Conservation (phyloP, 495 filamentous ascomycete species). For the Amorphotheca resinae region DNA sequence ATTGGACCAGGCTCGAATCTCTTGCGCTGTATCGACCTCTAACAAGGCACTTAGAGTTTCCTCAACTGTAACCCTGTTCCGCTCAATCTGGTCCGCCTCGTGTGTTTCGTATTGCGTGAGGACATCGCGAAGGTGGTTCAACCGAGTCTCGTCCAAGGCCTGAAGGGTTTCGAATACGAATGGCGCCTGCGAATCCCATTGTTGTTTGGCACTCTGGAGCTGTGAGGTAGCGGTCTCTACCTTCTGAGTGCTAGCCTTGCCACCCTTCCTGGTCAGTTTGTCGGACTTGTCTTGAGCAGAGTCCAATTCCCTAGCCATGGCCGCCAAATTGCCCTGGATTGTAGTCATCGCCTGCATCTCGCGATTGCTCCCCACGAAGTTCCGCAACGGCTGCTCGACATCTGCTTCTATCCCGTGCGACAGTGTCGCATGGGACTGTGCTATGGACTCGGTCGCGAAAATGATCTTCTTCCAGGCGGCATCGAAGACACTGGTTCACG, state of each 20-base stretch:
- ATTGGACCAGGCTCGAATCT: constrained; percentile 74
- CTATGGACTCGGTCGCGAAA: constrained; percentile 63
- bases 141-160: constrained; percentile 73
- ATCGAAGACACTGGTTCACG: constrained; percentile 63
- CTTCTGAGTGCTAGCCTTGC: constrained; percentile 66
- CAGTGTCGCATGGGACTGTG: constrained; percentile 72
- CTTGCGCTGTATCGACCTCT: constrained; percentile 75
- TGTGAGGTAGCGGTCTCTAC: constrained; percentile 62
- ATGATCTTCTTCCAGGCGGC: constrained; percentile 88
- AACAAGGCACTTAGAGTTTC: constrained; percentile 73
- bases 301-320: constrained; percentile 77
- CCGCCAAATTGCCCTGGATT: constrained; percentile 66
- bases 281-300: constrained; percentile 75
- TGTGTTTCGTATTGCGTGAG: constrained; percentile 89
- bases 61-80: constrained; percentile 62
- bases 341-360: constrained; percentile 79
- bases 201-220: constrained; percentile 61
- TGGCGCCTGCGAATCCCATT: constrained; percentile 94
- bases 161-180: constrained; percentile 94
- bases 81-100: constrained; percentile 78
- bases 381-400: constrained; percentile 74
- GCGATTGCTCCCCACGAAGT: constrained; percentile 54
- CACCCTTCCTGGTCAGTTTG: constrained; percentile 69
- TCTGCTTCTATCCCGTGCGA: constrained; percentile 81
- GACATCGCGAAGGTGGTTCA: constrained; percentile 86